Evolutionary conservation across 805 yeast genomes (phyloP).

Genomic region (Maudiozyma saulgeensis): DNA sequence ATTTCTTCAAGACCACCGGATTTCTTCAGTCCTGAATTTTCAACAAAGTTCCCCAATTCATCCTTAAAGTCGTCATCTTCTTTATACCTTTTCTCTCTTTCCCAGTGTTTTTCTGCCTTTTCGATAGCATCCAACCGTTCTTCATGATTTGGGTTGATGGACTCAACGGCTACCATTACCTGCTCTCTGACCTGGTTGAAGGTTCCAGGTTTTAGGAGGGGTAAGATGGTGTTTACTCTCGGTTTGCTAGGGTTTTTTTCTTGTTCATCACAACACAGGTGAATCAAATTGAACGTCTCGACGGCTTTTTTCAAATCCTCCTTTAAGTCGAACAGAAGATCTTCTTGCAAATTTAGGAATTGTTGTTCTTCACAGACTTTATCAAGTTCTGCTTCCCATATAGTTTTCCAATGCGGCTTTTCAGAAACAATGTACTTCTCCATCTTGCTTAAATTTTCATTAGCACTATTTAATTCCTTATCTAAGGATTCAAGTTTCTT

Average conservation of each 20-base stretch:
- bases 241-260: conserved; percentile 44
- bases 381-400: conserved; percentile 88
- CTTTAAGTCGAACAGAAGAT: conserved; percentile 62
- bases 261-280: conserved; percentile 72
- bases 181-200: conserved; percentile 61
- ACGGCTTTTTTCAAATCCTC: conserved; percentile 74
- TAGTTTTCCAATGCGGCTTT: conserved; percentile 76
- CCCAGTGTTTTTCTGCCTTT: conserved; percentile 74
- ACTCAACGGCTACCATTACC: conserved; percentile 66
- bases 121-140: conserved; percentile 79
- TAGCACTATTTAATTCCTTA: conserved; percentile 56
- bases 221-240: conserved; percentile 29
- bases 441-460: conserved; percentile 42
- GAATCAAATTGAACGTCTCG: conserved; percentile 75
- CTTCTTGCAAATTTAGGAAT: conserved; percentile 82
- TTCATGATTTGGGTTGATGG: conserved; percentile 76
- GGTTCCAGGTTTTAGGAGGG: conserved; percentile 56
- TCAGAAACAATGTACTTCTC: conserved; percentile 56
- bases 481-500: conserved; percentile 60
- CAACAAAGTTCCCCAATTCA: conserved; percentile 80
- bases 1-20: conserved; percentile 87
- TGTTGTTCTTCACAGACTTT: conserved; percentile 91
- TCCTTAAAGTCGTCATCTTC: conserved; percentile 62
- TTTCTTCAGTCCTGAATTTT: conserved; percentile 60
- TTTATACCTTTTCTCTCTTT: conserved; percentile 53